Evolutionary conservation across 495 filamentous ascomycete genomes (phyloP), one percentile per base, ranked within the genome.

Genomic region (Pyrenula massariospora): DNA sequence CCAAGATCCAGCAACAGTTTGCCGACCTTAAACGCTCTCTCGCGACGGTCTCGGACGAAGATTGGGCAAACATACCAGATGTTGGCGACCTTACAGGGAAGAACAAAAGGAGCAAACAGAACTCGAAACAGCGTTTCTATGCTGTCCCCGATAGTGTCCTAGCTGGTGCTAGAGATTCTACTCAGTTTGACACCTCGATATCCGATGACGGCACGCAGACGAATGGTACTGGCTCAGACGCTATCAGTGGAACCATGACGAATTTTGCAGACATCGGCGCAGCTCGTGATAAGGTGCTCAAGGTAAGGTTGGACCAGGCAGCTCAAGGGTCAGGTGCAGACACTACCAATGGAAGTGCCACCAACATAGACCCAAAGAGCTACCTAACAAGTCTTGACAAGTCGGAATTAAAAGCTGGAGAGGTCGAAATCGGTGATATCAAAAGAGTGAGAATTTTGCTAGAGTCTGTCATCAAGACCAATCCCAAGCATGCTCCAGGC

Each of bases 231-330:
- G 66, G 66, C 24, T 69, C 63, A 50, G 82, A 85, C 51, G 76
- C 68, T 10, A 71, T 68, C 19, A 89, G 95, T 63, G 91, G 92
- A 1, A 92, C 88, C 2, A 89, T 95, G 79, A 97, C 92, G 15
- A 95, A 98, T 65, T 98, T 98, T 64, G 90, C 91, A n/a, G 85
- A 96, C 64, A 96, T 99, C 59, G 93, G 94, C 64, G 89, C 89
- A 31, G 93, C 93, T 48, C 82, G 92, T 72, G 88, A 95, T 70
- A 95, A 92, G 66, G 92, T 95, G 2, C 79, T 99, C 20, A 82
- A 93, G 62, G 93, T 95, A 11, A 80, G 87, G 54, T 79, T 99
- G 10, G 93, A 97, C 62, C 88, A 94, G 67, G 90, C 90, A 47
- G 91, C 89, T 10, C 75, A 84, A 54, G 86, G 77, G 24, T 83